These are phyloP conservation scores for Ceratobasidium sp. DNA, from an alignment of 1,284 basidiomycete species.

Conservation along the genomic window DNA sequence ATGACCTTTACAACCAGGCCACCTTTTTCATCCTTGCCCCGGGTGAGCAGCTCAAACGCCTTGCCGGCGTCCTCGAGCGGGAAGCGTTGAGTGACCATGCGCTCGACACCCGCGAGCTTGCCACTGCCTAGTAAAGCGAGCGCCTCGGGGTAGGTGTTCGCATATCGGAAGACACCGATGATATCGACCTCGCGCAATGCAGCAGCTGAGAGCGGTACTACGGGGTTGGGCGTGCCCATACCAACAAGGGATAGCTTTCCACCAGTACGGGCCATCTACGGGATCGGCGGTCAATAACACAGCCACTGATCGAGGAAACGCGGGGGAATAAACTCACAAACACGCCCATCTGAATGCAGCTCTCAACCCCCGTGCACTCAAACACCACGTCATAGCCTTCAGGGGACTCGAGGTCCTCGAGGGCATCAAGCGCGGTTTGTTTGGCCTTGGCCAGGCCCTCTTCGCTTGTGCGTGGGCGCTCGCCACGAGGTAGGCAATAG, in stretches of 20 bases:
- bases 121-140: constrained; percentile 77
- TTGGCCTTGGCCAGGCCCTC: constrained; percentile 78
- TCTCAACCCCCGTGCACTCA: constrained; percentile 95
- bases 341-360: constrained; percentile 89
- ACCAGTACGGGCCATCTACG: constrained; percentile 82
- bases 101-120: constrained; percentile 73
- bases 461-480: constrained; percentile 62
- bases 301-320: constrained; percentile 43
- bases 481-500: constrained; percentile 71
- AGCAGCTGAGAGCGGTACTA: constrained; percentile 85
- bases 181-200: constrained; percentile 93
- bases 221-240: constrained; percentile 90
- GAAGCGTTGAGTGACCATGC: constrained; percentile 87
- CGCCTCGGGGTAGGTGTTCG: constrained; percentile 90
- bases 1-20: constrained; percentile 89
- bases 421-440: constrained; percentile 67
- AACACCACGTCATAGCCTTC: constrained; percentile 88
- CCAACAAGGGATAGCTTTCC: constrained; percentile 94
- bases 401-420: constrained; percentile 66
- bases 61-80: constrained; percentile 72
- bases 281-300: constrained; percentile 33
- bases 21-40: constrained; percentile 82
- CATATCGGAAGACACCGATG: constrained; percentile 86
- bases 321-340: constrained; percentile 68
- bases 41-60: constrained; percentile 84